Percentiles rank a stretch among this genome's conserved stretches.
phyloP scores from a whole-genome alignment of 2,329 filamentous ascomycete species.

The Tolypocladium capitatum region DNA sequence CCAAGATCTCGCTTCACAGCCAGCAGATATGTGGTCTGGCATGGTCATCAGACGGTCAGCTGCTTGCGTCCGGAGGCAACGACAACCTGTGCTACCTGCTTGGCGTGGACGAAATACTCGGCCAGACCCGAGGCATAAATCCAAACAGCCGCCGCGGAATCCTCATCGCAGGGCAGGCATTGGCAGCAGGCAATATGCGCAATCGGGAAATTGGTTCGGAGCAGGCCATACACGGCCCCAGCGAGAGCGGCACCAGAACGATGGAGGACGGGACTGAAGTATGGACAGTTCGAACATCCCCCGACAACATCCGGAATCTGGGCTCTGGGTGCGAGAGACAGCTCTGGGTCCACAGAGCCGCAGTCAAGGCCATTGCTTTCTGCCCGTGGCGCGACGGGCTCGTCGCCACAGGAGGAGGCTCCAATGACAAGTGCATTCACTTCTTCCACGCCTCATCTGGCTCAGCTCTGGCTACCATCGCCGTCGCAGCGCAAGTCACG shows the following conservation, averaged over 20 bases:
- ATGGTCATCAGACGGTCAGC: constrained; percentile 64
- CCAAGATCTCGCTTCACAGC: constrained; percentile 62
- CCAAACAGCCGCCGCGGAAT: background rate
- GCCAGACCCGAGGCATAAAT: background rate
- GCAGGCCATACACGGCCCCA: background rate
- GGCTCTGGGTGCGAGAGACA: constrained; percentile 49
- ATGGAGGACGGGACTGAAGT: constrained; percentile 11
- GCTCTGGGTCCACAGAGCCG: constrained; percentile 67
- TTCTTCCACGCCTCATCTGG: constrained; percentile 86
- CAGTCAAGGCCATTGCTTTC: constrained; percentile 93
- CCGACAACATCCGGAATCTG: constrained; percentile 32
- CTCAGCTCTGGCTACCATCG: constrained; percentile 74
- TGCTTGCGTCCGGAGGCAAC: constrained; percentile 82
- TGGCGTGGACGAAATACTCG: constrained; percentile 47
- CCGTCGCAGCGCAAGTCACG: constrained; percentile 87
- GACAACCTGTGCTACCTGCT: constrained; percentile 84
- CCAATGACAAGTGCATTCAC: constrained; percentile 89
- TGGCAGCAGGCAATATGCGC: background rate
- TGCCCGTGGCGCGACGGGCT: constrained; percentile 86
- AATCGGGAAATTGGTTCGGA: background rate
- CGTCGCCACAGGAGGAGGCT: constrained; percentile 82
- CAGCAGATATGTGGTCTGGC: constrained; percentile 91
- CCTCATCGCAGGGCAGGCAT: background rate
- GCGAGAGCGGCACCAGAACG: background rate
- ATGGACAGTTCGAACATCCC: constrained; percentile 14